Base-by-base conservation (phyloP, 2,329 filamentous ascomycete genomes). In the Ophiostoma sp. region DNA sequence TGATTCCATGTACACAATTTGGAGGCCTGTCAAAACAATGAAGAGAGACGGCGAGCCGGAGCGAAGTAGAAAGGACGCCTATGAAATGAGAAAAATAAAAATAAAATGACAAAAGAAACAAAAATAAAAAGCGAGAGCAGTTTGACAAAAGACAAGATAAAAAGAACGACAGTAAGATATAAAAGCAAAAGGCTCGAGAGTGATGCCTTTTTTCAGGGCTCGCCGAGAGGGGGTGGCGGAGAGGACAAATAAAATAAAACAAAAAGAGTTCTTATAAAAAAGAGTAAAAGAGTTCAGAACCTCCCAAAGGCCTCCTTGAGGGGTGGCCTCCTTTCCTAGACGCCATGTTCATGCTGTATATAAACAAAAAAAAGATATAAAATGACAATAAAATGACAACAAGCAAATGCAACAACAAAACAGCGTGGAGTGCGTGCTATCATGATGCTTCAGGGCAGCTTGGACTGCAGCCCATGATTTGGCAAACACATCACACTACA, bases 271-370 rank as follows among this genome's bases (percentile, higher is more conserved):
- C 17, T 48, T 48, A n/a, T 35, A 13, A 62, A 35, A 60, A 64
- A 64, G 33, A 35, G 31, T 35, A 64, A 64, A 65, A 23, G 62
- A 65, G 62, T 23, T 64, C 60, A 39, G 20, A 65, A 65, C 62
- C 62, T 39, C 60, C 62, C 62, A 36, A 36, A 65, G 35, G 62
- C 33, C 33, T 36, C 62, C 6, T 65, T 35, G 6, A 62, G 23
- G 20, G 15, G 6, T 41, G 20, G 35, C 39, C 39, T 68, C 52
- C 39, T 68, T 68, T 41, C 52, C 52, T 44, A 48, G 67, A 68
- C 67, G 67, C 67, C 52, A 68, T 41, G 52, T 68, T 68, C 67
- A 68, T 68, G 52, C 67, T 57, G 52, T 60, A 39, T 62, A 68
- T 60, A 68, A 67, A 54, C 41, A 67, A 54, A 67, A 48, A 67